These are phyloP conservation scores for Fusarium oxysporum DNA, from an alignment of 2,329 filamentous ascomycete species.

Conservation along the genomic window DNA sequence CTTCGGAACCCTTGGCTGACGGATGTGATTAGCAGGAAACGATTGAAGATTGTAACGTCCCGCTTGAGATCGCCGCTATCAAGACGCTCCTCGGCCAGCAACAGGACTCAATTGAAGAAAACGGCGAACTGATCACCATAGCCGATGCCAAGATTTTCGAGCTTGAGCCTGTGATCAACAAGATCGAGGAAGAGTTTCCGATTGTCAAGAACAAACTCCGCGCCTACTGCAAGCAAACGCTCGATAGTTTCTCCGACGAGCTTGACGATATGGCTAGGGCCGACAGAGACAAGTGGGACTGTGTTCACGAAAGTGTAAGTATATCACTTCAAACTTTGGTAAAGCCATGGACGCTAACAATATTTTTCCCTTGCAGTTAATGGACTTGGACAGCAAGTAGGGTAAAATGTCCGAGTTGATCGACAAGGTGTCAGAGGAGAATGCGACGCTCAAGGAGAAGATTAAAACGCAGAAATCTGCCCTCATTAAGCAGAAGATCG, in stretches of 20 bases:
- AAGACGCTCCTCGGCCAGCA: not conserved
- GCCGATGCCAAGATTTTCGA: not conserved
- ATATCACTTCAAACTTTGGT: not conserved
- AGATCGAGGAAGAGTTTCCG: not conserved
- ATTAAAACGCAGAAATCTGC: not conserved
- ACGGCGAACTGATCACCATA: not conserved
- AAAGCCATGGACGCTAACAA: not conserved
- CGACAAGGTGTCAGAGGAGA: not conserved
- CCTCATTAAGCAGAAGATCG: not conserved
- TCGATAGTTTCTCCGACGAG: not conserved
- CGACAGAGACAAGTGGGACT: not conserved
- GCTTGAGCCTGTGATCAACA: not conserved
- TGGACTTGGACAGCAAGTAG: not conserved
- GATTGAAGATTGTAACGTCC: not conserved
- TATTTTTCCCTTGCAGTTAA: not conserved
- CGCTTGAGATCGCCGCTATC: not conserved
- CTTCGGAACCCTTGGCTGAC: conserved; percentile 26
- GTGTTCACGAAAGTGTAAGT: not conserved
- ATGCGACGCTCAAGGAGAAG: not conserved
- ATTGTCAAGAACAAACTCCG: not conserved
- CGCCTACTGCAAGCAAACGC: not conserved
- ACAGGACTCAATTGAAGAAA: not conserved
- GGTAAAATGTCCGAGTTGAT: not conserved
- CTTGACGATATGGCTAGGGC: not conserved
- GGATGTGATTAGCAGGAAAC: conserved; percentile 18